Percentiles rank a stretch among this genome's conserved stretches.
These are phyloP conservation scores for Penstemon newberryi DNA, from an alignment of 257 asterid genomes.

Conservation along the genomic window DNA sequence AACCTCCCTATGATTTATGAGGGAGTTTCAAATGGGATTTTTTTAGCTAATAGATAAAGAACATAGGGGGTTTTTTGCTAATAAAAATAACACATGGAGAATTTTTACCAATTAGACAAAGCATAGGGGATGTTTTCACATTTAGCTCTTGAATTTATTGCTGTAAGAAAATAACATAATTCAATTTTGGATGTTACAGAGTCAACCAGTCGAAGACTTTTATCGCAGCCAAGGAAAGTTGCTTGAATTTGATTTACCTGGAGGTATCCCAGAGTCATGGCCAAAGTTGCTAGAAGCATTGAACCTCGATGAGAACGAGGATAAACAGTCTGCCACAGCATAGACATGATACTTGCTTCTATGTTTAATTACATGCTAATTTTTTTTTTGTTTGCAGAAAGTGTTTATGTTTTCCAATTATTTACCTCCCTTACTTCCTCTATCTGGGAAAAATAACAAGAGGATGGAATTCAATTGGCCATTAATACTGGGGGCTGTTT, in stretches of 20 bases:
- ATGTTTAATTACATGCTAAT: conserved; percentile 28
- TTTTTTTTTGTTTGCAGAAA: not conserved
- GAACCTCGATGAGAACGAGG: conserved; percentile 79
- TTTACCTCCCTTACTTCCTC: not conserved
- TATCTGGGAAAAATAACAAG: conserved; percentile 40
- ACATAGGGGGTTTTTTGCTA: too few species aligned
- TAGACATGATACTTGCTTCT: conserved; percentile 35
- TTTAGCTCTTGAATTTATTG: too few species aligned
- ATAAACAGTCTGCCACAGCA: conserved; percentile 64
- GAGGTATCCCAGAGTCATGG: conserved; percentile 93
- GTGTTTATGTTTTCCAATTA: not conserved
- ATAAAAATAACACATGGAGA: too few species aligned
- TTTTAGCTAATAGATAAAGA: too few species aligned
- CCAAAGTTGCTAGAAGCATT: conserved; percentile 87
- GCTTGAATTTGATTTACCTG: conserved; percentile 82
- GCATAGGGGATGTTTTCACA: too few species aligned
- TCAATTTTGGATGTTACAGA: conserved; percentile 44
- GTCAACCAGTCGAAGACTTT: conserved; percentile 87
- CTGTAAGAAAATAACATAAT: not conserved
- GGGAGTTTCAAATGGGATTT: too few species aligned
- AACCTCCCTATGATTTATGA: too few species aligned
- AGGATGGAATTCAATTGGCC: conserved; percentile 32
- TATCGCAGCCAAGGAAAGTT: conserved; percentile 68
- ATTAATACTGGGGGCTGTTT: conserved; percentile 28
- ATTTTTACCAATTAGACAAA: too few species aligned